These are phyloP conservation scores for Vigna hirtella DNA, from an alignment of 306 rosid genomes.

Conservation along the genomic window DNA sequence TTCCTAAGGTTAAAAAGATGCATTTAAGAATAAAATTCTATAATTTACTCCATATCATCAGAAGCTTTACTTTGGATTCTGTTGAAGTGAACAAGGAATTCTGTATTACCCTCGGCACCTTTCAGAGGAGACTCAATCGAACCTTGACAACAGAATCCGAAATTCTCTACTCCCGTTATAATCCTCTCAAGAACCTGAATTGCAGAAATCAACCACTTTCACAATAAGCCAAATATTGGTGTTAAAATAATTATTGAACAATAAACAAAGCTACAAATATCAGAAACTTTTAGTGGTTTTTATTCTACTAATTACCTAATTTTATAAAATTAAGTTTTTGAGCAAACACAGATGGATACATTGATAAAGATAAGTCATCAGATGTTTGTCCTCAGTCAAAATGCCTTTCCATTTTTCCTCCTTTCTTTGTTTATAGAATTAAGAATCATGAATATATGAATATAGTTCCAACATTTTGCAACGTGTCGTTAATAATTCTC, in stretches of 20 bases:
- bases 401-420: not conserved
- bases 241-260: not conserved
- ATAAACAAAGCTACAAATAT: constrained; percentile 2
- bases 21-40: not conserved
- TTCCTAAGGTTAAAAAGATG: constrained; percentile 13
- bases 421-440: not conserved
- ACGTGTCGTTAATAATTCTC: not conserved
- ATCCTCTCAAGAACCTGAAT: constrained; percentile 85
- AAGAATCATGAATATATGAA: constrained; percentile 10
- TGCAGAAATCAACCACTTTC: constrained; percentile 26
- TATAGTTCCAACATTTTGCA: constrained; percentile 7
- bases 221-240: not conserved
- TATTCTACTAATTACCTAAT: not conserved
- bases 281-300: not conserved
- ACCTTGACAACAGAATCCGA: constrained; percentile 81
- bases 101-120: constrained; percentile 95
- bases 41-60: constrained; percentile 5
- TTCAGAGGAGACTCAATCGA: constrained; percentile 92
- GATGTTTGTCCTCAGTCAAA: not conserved
- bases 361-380: not conserved
- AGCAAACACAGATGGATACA: not conserved
- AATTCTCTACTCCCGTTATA: constrained; percentile 77
- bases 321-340: not conserved
- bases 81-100: constrained; percentile 80
- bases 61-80: constrained; percentile 39